Evolutionary conservation across 2,329 filamentous ascomycete genomes (phyloP).

Genomic region (Ophiocordyceps camponoti-saundersi): DNA sequence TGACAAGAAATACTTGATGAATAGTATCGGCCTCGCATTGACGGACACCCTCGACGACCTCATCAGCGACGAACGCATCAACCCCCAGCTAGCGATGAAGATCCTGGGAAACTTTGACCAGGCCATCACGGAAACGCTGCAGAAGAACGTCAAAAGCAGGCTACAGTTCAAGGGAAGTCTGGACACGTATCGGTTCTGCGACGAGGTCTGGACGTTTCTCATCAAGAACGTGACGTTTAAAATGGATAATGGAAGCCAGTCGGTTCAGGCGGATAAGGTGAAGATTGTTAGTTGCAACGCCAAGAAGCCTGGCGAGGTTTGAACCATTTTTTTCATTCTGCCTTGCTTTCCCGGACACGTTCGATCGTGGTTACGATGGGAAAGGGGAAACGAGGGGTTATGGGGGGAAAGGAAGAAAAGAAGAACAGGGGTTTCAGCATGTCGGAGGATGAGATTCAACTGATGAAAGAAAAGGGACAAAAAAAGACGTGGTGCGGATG

Average conservation of each 20-base stretch:
- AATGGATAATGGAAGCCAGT: conserved; percentile 62
- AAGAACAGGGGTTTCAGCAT: too few species aligned
- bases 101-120: conserved; percentile 92
- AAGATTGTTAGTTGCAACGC: conserved; percentile 98
- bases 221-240: conserved; percentile 99
- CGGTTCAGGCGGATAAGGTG: conserved; percentile 73
- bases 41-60: conserved; percentile 95
- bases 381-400: too few species aligned
- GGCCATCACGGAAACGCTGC: conserved; percentile 76
- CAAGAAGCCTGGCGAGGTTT: conserved; percentile 40
- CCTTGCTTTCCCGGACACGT: too few species aligned
- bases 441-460: too few species aligned
- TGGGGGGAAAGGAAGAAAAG: too few species aligned
- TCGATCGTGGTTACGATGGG: too few species aligned
- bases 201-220: conserved; percentile 98
- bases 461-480: too few species aligned
- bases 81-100: conserved; percentile 97
- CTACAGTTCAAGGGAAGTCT: conserved; percentile 95
- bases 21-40: conserved; percentile 78
- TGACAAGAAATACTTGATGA: not conserved
- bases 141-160: conserved; percentile 81
- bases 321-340: not conserved
- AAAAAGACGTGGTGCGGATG: too few species aligned
- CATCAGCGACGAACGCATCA: conserved; percentile 86
- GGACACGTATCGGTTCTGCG: conserved; percentile 97